Conservation (phyloP, 208 protist species). For the Trypanosoma scelopori region DNA sequence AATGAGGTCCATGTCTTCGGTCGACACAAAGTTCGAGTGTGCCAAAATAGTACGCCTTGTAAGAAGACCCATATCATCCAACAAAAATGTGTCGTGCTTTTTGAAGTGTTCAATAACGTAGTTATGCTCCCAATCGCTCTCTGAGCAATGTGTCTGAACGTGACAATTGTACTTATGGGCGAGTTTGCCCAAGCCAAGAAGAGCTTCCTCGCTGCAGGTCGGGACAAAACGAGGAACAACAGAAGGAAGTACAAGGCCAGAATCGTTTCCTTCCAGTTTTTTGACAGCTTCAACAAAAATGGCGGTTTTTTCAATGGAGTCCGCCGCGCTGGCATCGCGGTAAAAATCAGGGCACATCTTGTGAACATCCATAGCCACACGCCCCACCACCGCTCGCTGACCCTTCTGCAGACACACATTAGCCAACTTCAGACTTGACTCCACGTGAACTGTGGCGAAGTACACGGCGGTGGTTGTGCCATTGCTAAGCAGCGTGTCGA, state of each 20-base stretch:
- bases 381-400: slow-evolving; percentile 89
- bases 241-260: slow-evolving; percentile 70
- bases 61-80: slow-evolving; percentile 84
- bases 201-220: slow-evolving; percentile 81
- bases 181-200: slow-evolving; percentile 79
- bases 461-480: slow-evolving; percentile 93
- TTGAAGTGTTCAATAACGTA: slow-evolving; percentile 83
- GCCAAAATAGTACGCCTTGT: slow-evolving; percentile 84
- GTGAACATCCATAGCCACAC: slow-evolving; percentile 89
- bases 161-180: slow-evolving; percentile 70
- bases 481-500: slow-evolving; percentile 67
- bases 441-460: slow-evolving; percentile 90
- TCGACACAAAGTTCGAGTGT: slow-evolving; percentile 85
- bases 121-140: slow-evolving; percentile 88
- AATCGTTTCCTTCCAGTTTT: slow-evolving; percentile 45
- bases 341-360: slow-evolving; percentile 89
- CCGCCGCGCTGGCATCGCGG: slow-evolving; percentile 69
- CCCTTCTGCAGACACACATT: slow-evolving; percentile 76
- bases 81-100: slow-evolving; percentile 86
- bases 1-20: slow-evolving; percentile 82
- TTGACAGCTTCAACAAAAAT: slow-evolving; percentile 65
- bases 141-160: slow-evolving; percentile 78
- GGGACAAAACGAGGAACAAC: slow-evolving; percentile 94
- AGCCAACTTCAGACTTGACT: slow-evolving; percentile 75
- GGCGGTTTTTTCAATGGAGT: slow-evolving; percentile 60